Conservation (phyloP, 2,329 filamentous ascomycete genomes). For the Curvularia lunata region DNA sequence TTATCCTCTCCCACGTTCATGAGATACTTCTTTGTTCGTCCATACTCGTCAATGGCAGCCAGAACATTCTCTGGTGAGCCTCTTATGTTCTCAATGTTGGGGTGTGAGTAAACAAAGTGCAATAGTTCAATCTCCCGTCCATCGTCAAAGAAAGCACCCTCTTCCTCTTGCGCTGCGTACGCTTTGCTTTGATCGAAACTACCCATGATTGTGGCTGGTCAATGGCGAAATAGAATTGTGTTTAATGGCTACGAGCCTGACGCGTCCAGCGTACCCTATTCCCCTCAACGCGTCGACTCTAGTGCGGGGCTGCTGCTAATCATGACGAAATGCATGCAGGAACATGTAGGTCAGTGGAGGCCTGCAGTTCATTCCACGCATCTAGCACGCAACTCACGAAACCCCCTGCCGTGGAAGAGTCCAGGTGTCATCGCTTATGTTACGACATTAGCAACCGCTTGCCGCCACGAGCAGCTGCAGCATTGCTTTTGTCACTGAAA, state of each 20-base stretch:
- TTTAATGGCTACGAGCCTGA: slow-evolving; percentile 22
- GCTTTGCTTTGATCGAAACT: slow-evolving; percentile 53
- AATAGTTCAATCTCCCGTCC: slow-evolving; percentile 77
- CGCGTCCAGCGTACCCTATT: slow-evolving; percentile 25
- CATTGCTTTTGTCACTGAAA: slow-evolving; percentile 9
- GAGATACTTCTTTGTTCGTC: slow-evolving; percentile 69
- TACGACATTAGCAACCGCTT: slow-evolving; percentile 22
- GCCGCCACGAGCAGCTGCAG: background rate
- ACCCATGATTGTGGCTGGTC: slow-evolving; percentile 33
- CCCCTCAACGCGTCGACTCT: slow-evolving; percentile 36
- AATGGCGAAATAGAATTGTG: slow-evolving; percentile 20
- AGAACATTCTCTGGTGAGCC: slow-evolving; percentile 70
- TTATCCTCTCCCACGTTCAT: slow-evolving; percentile 84
- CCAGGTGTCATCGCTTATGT: slow-evolving; percentile 32
- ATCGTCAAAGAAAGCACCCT: slow-evolving; percentile 63
- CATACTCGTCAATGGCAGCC: slow-evolving; percentile 73
- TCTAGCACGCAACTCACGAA: slow-evolving; percentile 6
- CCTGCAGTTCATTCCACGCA: slow-evolving; percentile 7
- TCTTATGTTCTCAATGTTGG: slow-evolving; percentile 67
- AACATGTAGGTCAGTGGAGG: slow-evolving; percentile 17
- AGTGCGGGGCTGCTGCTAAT: slow-evolving; percentile 32
- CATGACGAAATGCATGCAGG: slow-evolving; percentile 33
- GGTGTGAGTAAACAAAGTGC: slow-evolving; percentile 69
- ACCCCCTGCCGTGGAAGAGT: slow-evolving; percentile 13
- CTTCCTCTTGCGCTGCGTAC: slow-evolving; percentile 55